A percentile compares a stretch with the other conserved stretches of the same genome.
These are phyloP conservation scores for Lipomyces kockii DNA, from an alignment of 805 yeast species.

Conservation along the genomic window DNA sequence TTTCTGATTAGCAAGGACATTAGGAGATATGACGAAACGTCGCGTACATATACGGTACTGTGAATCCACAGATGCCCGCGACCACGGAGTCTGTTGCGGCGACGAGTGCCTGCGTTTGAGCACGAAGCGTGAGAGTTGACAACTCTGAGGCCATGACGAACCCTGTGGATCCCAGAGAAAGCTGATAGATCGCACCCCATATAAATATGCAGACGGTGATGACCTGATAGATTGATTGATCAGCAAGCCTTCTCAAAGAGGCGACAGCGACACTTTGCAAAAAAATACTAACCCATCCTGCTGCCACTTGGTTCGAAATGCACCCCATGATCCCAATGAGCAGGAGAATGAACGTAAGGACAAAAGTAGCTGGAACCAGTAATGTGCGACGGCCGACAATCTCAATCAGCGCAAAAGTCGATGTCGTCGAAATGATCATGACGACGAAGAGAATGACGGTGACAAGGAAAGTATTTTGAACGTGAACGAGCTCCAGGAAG, in stretches of 20 bases:
- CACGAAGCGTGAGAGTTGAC: neutral
- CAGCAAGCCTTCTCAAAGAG: neutral
- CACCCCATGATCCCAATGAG: neutral
- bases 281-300: neutral
- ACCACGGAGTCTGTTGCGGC: neutral
- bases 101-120: neutral
- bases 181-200: neutral
- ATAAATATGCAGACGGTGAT: neutral
- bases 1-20: too few relatives aligned
- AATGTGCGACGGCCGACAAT: neutral
- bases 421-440: neutral
- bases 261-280: too few relatives aligned
- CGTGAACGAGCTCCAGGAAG: neutral
- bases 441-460: neutral
- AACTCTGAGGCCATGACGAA: neutral
- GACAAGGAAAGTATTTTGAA: neutral
- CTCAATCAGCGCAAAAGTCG: neutral
- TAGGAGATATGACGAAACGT: too few relatives aligned
- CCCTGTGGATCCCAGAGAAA: neutral
- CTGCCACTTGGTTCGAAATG: neutral
- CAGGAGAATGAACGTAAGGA: neutral
- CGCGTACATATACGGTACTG: constrained; percentile 48
- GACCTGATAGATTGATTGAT: too few relatives aligned
- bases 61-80: neutral
- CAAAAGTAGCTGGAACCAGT: neutral